Percentiles rank a stretch among this genome's conserved stretches.
phyloP scores from a whole-genome alignment of 768 basidiomycete species.

The Mycena metata region DNA sequence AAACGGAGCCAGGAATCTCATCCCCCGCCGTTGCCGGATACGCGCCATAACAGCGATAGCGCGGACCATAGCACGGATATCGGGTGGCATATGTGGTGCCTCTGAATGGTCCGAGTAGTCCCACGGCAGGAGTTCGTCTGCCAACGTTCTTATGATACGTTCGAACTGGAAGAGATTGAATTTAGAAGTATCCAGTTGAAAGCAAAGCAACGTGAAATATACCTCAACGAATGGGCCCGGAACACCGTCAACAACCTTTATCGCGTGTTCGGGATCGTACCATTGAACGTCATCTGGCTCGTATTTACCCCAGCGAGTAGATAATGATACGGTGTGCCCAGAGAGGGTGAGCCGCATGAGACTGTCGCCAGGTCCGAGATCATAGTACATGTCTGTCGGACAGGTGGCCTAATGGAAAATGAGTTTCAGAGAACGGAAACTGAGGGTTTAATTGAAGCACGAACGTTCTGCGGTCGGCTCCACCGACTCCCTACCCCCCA shows the following conservation, averaged over 20 bases:
- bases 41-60: neutral
- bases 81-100: neutral
- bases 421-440: neutral
- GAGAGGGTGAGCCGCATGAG: conserved; percentile 14
- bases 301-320: neutral
- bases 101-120: neutral
- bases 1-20: neutral
- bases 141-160: neutral
- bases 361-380: conserved; percentile 8
- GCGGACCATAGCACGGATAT: conserved; percentile 6
- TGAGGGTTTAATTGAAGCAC: neutral
- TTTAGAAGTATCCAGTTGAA: no score
- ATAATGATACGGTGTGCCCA: conserved; percentile 1
- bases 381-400: conserved; percentile 23
- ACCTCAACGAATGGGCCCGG: conserved; percentile 12
- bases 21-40: conserved; percentile 1
- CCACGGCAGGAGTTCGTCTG: conserved; percentile 17
- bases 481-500: conserved; percentile 8
- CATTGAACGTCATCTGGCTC: conserved; percentile 19
- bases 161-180: neutral
- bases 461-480: conserved; percentile 34
- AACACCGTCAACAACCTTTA: conserved; percentile 7
- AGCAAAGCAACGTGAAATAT: no score
- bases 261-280: neutral
- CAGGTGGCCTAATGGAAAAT: conserved; percentile 13